Base-by-base conservation (phyloP, 2,329 filamentous ascomycete genomes). In the Fusarium hainanense region DNA sequence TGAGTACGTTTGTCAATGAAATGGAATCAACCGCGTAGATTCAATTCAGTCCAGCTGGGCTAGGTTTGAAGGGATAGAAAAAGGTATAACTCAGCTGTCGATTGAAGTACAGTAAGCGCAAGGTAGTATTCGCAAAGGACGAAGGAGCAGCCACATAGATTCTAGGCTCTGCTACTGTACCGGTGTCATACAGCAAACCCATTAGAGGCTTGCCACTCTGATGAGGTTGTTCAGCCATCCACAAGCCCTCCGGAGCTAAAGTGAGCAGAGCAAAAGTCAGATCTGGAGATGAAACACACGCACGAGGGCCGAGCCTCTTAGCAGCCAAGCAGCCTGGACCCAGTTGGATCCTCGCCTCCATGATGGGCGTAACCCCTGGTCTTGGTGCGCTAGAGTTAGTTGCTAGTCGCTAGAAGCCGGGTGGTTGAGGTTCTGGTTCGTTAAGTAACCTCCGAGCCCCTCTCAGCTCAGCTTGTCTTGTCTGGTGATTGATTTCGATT, bases 371-470 rank as follows among this genome's bases (percentile, higher is more conserved):
- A 54, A 51, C 43, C 51, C 69, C 68, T 54, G 69, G 58, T 60
- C 56, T 47, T 49, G 34, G 32, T 64, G 37, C 69, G 50, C 69
- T 68, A 69, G 48, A 63, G 41, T 34, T 54, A 44, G 52, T 43
- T 50, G 28, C 41, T 43, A 43, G 41, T 43, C 51, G 32, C 23
- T 46, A 52, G 42, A 27, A 37, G 34, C 34, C 34, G 18, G 32
- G 21, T 43, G n/a, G 30, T 43, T 20, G 34, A 51, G 34, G 44
- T 47, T 42, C 49, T 56, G 50, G 57, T 54, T 32, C 54, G 50
- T 64, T 72, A 62, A 57, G 62, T 71, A 56, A 70, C 63, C 43
- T 56, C 57, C 37, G 30, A 58, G 42, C 59, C 59, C 62, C 58
- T 68, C 66, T 37, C 34, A 49, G 23, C 30, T 28, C 28, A 28